Evolutionary conservation across 345 rosid species (phyloP), one percentile per base, ranked within the genome.

Genomic region (Ceriops decandra): DNA sequence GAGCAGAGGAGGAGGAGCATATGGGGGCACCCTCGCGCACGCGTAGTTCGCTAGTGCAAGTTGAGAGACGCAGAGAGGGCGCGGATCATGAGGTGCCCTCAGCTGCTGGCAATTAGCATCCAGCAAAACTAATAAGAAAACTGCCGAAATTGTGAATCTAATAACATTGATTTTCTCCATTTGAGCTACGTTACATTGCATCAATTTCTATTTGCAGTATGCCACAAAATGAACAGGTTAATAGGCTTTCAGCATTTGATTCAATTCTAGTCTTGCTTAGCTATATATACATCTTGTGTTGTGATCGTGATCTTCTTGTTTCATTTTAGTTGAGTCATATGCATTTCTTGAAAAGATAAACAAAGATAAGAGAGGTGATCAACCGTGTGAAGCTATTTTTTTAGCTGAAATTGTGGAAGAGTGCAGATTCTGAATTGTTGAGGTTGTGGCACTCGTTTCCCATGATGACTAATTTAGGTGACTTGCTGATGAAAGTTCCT

Each of bases 41-140:
- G 69, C 76, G 15, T 71, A 71, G 76, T 76, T 76, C 33, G 62
- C 80, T 13, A 76, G 76, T 16, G 80, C 61, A 17, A 76, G 52
- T 15, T 76, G 80, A 1, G 80, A 76, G 21, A 51, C 61, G 22
- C 80, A 76, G 4, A 76, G 32, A 0, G 80, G 76, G 15, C 53
- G 72, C 16, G 63, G 71, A 33, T 64, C 31, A 20, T 17, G 3
- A 35, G 65, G 65, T 54, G 59, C 28, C 13, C 17, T 9, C 28
- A 4, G 21, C 21, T 9, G 57, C 19, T 52, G 53, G 9, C 64
- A 57, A 51, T 67, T 56, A 11, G 35, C 53, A 13, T 35, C 38
- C 9, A 15, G 16, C 62, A 71, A 20, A 24, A 62, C 52, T 19
- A 57, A 33, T 0, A 76, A 51, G 30, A 63, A 33, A 1, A 58